Conservation (phyloP, 2,329 filamentous ascomycete genomes). For the Fusarium oligoseptatum region DNA sequence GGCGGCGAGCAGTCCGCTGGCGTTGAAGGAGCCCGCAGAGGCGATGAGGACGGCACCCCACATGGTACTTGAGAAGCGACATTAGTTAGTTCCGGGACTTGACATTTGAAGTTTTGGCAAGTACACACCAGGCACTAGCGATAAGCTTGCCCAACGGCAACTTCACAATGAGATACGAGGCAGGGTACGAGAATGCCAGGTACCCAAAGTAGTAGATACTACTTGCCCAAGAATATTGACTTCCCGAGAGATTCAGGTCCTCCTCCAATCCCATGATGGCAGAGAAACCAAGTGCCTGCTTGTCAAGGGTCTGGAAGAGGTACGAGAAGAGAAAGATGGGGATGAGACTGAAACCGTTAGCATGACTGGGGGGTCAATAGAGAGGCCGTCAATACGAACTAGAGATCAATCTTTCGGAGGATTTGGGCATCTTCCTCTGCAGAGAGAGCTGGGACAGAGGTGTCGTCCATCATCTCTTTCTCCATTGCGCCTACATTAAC, state of each 20-base stretch:
- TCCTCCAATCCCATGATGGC: slow-evolving; percentile 63
- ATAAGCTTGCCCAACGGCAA: slow-evolving; percentile 47
- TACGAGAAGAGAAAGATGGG: slow-evolving; percentile 67
- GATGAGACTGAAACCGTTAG: slow-evolving; percentile 44
- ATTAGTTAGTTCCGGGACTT: background rate
- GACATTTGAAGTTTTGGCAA: background rate
- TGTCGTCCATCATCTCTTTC: background rate
- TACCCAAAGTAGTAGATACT: slow-evolving; percentile 68
- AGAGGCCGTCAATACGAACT: background rate
- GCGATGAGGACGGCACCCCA: slow-evolving; percentile 59
- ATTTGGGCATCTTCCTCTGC: background rate
- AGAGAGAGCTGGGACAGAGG: background rate
- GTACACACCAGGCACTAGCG: slow-evolving; percentile 17
- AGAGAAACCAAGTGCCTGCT: slow-evolving; percentile 66
- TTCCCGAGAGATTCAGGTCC: slow-evolving; percentile 61
- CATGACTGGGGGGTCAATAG: background rate
- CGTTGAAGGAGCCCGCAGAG: slow-evolving; percentile 55
- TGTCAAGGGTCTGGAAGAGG: slow-evolving; percentile 72
- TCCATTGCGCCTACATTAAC: background rate
- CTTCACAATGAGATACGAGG: slow-evolving; percentile 42
- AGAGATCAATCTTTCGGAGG: background rate
- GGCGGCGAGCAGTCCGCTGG: slow-evolving; percentile 45
- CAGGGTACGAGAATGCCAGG: slow-evolving; percentile 51
- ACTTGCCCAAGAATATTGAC: slow-evolving; percentile 65
- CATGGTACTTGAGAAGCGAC: slow-evolving; percentile 23